Evolutionary conservation across 306 rosid species (phyloP), one percentile per base, ranked within the genome.

Genomic region (Vachellia pachyceras): DNA sequence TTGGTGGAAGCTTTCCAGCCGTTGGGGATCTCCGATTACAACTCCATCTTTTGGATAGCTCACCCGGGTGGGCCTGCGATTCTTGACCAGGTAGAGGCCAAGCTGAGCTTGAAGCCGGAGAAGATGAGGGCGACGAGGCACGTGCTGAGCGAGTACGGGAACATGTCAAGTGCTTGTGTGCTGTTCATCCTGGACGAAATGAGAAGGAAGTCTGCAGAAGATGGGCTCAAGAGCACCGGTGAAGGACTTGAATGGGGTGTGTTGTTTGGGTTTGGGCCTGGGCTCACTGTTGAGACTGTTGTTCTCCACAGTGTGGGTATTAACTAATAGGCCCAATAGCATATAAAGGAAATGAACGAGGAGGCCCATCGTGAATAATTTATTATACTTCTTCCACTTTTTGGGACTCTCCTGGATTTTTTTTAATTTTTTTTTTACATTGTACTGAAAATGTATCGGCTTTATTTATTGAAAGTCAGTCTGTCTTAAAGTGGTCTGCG

Each of bases 111-210:
- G 3, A 85, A 82, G 69, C 82, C 86, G 0, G 91, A 88, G 6
- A 90, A 90, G 71, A 20, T 90, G 76, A 72, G 82, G 10, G 78
- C 94, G 18, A 85, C 94, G 0, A 81, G 89, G 7, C 87, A 90
- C 3, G 83, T 90, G 63, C 83, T 88, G 6, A 81, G 89, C 3
- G 94, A 88, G 60, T 90, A 73, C 15, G 94, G 92, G 4, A 90
- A 90, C 80, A 88, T 90, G 94, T 85, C 94, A 0, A 88, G 94
- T 45, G 94, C 94, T 0, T 90, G 92, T 54, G 94, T 90, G 45
- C 17, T 88, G 55, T 90, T 90, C 65, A 88, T 90, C 12, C 49
- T 88, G 85, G 90, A 90, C n/a, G 87, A 88, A 37, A 86, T 90
- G 87, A 86, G 94, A 68, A 86, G 33, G 80, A 85, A 75, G 72